Evolutionary conservation across 805 yeast genomes (phyloP), one percentile per base, ranked within the genome.

Genomic region (Saccharomyces jurei): DNA sequence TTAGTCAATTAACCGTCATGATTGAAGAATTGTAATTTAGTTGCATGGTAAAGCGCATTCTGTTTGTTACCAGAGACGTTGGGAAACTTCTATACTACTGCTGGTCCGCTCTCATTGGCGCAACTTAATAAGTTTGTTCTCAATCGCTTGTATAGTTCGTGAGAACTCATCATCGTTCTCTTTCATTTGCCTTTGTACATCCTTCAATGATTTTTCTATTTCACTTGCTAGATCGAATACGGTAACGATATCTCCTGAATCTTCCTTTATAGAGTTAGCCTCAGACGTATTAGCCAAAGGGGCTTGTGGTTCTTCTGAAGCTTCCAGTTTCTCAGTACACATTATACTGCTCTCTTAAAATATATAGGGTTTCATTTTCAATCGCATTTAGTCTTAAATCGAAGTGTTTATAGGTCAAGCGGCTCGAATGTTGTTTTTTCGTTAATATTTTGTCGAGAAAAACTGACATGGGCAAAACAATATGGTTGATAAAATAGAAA

Each of bases 151-250:
- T 8, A 63, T 56, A 27, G 58, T 54, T 30, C 54, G 50, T 14
- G 56, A 50, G 50, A 69, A 65, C 11, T 58, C 60, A 22, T 55
- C 53, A 41, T 67, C 69, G 41, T 64, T 63, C 2, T 49, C 51
- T 6, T 56, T 49, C 17, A 63, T 50, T n/a, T 57, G 54, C 3
- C 53, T 36, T 50, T 61, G 53, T 6, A 68, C 51, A 17, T 58
- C 61, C 22, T 57, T 55, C 28, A 69, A 46, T 0, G 65, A 54
- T 30, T 58, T 57, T 53, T 69, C 68, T 25, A 69, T 64, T 11
- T 62, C 64, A 22, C 58, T 58, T 0, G 68, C 62, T n/a, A 69
- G 50, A 29, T 69, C 68, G 52, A 61, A 69, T 2, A 69, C 60
- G 4, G 69, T 67, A 3, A 59, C 59, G 6, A 48, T 54, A n/a